Base-by-base conservation (phyloP, 2,329 filamentous ascomycete genomes). In the Eurotiales sp. region DNA sequence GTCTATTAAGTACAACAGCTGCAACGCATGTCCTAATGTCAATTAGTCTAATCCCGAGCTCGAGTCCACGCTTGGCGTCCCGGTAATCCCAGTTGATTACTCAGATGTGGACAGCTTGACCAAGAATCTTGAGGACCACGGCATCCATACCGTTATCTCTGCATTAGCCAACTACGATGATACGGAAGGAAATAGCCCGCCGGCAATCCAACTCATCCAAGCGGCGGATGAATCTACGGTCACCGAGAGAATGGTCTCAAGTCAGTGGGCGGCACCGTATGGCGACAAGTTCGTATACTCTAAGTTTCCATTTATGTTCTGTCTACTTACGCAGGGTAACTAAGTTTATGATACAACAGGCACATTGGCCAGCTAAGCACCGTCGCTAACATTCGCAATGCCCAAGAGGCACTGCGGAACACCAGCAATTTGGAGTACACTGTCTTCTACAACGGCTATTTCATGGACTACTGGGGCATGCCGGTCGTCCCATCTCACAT, bases 41-140 rank as follows among this genome's bases (percentile, higher is more conserved):
- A 19, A 37, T 37, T 37, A 37, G 34, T 37, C 34, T 14, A 37
- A 37, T 37, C 34, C 34, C 34, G 34, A 37, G 34, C 34, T 37
- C 34, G 34, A 37, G 34, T n/a, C 14, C 34, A 19, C 34, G 34
- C 34, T 37, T n/a, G 34, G 53, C 2, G 42, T 30, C 29, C 11
- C 42, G 3, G 22, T 45, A 14, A 25, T 58, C 7, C 23, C 25
- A 8, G 52, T 64, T 11, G 64, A 69, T 45, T 70, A 69, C 46
- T 46, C 15, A 29, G 51, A 64, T 41, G 45, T 66, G 21, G 54
- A 64, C 1, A n/a, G 43, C 2, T 27, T 66, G 8, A 41, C 50
- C 12, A 41, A 56, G 19, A 40, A 53, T 3, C 57, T 69, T 3
- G 59, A 66, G 39, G 23, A 51, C 0, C 46, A 58, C 22, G 52